Evolutionary conservation across 192 early-diverging fungal species (phyloP), one percentile per base, ranked within the genome.

Genomic region (Podila epicladia): DNA sequence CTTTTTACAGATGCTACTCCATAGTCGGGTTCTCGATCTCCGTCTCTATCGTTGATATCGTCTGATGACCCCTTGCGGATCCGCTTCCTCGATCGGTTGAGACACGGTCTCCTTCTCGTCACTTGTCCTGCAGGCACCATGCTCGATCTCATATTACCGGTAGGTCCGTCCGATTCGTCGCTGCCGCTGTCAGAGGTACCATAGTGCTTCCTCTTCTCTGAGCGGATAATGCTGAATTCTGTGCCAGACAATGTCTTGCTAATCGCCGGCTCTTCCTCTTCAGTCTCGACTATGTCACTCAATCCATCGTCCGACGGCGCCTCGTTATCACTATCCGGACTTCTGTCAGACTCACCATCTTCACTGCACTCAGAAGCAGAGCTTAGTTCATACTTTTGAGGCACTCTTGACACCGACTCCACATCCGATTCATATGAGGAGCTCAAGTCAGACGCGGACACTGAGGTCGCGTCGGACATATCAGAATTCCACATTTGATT

Each of bases 91-190:
- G 62, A 3, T 38, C 62, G 35, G 35, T n/a, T 22, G 45, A 41
- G 33, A 7, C 0, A 11, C n/a, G 38, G 35, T 37, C 11, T 37
- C 9, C 9, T 1, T 17, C 59, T 64, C 64, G 26, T 28, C 61
- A 45, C 58, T 67, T 62, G 33, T 49, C 15, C 11, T 19, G 51
- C 31, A 74, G 64, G n/a, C 35, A 9, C 35, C 50, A 58, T 49
- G 28, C 63, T 35, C 41, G 57, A 5, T 65, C 65, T 12, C 45
- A 65, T 19, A 67, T 65, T 48, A 62, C 32, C 72, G 65, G 62
- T 38, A 35, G 72, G 28, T 9, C 11, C 35, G 13, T 28, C 17
- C 32, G 28, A 11, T 5, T 45, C 50, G 50, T 33, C 20, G 0
- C 11, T 45, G 12, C 48, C 57, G 15, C 41, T 68, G 24, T 26